Evolutionary conservation across 495 filamentous ascomycete genomes (phyloP).

Genomic region (Viridothelium virens): DNA sequence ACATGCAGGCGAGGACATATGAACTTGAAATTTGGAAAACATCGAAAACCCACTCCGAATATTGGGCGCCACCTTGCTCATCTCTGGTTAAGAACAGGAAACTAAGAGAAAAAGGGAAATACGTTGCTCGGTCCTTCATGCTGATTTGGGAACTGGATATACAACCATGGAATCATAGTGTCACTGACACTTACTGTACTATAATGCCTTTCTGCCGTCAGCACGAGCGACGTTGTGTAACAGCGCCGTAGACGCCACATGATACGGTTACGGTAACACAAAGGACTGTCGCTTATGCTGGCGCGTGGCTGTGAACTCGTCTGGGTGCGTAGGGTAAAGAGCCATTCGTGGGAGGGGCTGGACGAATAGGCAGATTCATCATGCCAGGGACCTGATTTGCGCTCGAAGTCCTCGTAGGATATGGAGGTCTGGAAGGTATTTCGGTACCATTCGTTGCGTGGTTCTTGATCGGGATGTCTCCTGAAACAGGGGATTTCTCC

Average conservation of each 20-base stretch:
- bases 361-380: slow-evolving; percentile 28
- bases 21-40: not conserved
- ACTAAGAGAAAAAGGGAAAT: not conserved
- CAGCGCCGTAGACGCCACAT: not conserved
- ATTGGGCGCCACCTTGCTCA: not conserved
- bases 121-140: not conserved
- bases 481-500: slow-evolving; percentile 14
- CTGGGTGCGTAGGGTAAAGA: slow-evolving; percentile 13
- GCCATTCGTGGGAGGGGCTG: slow-evolving; percentile 16
- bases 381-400: slow-evolving; percentile 15
- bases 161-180: not conserved
- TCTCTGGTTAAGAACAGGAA: not conserved
- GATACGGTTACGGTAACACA: not conserved
- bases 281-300: not conserved
- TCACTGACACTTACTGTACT: not conserved
- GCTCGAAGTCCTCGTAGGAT: slow-evolving; percentile 25
- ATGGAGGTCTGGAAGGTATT: slow-evolving; percentile 14
- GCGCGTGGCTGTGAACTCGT: slow-evolving; percentile 7
- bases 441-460: slow-evolving; percentile 7
- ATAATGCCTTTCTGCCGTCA: not conserved
- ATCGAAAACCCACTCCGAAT: not conserved
- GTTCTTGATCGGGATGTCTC: slow-evolving; percentile 20
- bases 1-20: not conserved
- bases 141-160: not conserved
- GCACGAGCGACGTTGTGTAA: not conserved